Conservation (phyloP, 805 yeast genomes). For the Pichia cabralensis region DNA sequence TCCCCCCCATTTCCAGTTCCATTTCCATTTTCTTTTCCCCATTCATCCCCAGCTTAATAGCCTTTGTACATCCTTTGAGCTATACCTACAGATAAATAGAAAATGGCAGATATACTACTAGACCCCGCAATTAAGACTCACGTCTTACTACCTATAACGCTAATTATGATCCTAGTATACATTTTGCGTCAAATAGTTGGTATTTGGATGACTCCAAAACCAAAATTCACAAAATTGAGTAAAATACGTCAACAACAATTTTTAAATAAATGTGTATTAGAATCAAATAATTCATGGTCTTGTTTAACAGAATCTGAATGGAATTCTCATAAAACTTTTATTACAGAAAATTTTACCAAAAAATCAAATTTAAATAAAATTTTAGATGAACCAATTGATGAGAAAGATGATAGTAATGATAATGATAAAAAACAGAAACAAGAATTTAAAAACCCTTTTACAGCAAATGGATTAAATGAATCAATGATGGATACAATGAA, state of each 20-base stretch:
- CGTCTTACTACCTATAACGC: conserved; percentile 84
- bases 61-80: no score
- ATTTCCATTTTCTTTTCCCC: no score
- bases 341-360: conserved; percentile 4
- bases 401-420: conserved; percentile 26
- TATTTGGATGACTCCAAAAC: conserved; percentile 45
- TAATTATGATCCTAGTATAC: conserved; percentile 86
- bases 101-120: no score
- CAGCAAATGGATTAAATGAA: conserved; percentile 65
- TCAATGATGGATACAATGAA: conserved; percentile 69
- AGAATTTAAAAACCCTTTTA: conserved; percentile 47
- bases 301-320: conserved; percentile 10
- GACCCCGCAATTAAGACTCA: conserved; percentile 81
- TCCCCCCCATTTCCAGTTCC: no score
- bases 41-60: no score
- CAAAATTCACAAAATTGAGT: conserved; percentile 42
- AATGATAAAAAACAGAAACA: conserved; percentile 17
- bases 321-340: conserved; percentile 1
- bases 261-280: conserved; percentile 33
- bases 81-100: no score
- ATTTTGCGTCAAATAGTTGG: conserved; percentile 63
- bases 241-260: conserved; percentile 55
- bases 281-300: conserved; percentile 1
- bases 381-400: conserved; percentile 3
- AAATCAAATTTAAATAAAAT: conserved; percentile 2